phyloP scores from a whole-genome alignment of 139 green algal genomes.

The Spirogloea muscicola region DNA sequence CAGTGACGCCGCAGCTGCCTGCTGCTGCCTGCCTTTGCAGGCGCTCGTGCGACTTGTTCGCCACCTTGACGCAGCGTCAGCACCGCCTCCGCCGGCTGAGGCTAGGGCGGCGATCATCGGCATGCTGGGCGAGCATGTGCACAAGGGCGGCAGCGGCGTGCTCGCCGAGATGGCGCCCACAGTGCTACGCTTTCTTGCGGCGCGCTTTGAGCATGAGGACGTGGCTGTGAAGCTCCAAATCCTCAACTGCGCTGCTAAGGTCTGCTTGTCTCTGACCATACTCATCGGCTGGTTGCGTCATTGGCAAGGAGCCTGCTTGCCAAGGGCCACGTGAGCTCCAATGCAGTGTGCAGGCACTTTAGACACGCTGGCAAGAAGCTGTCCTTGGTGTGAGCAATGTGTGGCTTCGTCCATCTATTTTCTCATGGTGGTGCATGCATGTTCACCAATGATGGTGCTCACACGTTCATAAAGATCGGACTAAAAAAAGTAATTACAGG shows the following conservation, averaged over 20 bases:
- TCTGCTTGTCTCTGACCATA: neutral
- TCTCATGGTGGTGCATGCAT: too few species aligned
- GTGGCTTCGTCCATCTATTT: too few species aligned
- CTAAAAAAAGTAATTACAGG: too few species aligned
- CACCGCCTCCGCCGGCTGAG: too few species aligned
- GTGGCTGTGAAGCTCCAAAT: slow-evolving; percentile 22
- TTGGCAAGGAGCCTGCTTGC: neutral
- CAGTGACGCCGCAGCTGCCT: neutral
- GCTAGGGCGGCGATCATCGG: slow-evolving; percentile 10
- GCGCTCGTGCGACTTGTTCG: slow-evolving; percentile 15
- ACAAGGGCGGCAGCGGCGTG: neutral
- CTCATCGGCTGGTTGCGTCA: neutral
- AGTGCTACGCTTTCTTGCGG: slow-evolving; percentile 16
- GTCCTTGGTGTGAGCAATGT: neutral
- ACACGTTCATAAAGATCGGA: too few species aligned
- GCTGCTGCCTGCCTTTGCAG: neutral
- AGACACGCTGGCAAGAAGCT: neutral
- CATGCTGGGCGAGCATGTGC: slow-evolving; percentile 10
- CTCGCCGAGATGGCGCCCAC: neutral
- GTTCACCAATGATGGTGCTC: too few species aligned
- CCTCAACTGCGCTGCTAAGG: slow-evolving; percentile 15
- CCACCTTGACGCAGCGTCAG: neutral
- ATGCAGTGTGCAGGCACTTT: too few species aligned
- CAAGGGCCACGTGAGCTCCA: too few species aligned
- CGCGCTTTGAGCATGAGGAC: slow-evolving; percentile 16